Evolutionary conservation across 2,329 filamentous ascomycete genomes (phyloP).

Genomic region (Onygenales sp.): DNA sequence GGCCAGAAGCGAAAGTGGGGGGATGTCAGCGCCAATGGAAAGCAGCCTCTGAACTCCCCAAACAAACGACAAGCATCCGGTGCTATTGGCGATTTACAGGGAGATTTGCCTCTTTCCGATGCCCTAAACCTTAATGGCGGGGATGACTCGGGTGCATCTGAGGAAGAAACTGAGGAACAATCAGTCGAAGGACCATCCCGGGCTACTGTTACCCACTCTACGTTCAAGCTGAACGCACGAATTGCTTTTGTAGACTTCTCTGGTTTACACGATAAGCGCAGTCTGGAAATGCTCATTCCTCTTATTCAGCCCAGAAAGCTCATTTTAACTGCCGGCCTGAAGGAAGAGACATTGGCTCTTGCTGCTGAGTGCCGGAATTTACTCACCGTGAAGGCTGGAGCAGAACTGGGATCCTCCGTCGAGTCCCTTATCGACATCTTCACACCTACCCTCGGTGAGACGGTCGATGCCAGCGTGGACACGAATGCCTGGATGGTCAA

Average conservation of each 20-base stretch:
- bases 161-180: constrained; percentile 43
- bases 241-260: constrained; percentile 87
- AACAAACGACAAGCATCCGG: constrained; percentile 50
- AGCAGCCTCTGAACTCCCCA: constrained; percentile 31
- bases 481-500: constrained; percentile 97
- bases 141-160: constrained; percentile 46
- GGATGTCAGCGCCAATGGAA: constrained; percentile 46
- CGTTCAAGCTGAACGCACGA: constrained; percentile 59
- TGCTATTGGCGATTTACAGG: constrained; percentile 14
- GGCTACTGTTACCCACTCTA: constrained; percentile 54
- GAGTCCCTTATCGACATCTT: constrained; percentile 57
- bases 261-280: constrained; percentile 86
- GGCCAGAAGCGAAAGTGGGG: constrained; percentile 96
- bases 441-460: constrained; percentile 63
- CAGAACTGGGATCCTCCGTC: constrained; percentile 3
- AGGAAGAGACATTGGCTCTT: constrained; percentile 66
- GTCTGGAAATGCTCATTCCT: constrained; percentile 87
- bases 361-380: constrained; percentile 71
- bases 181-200: constrained; percentile 62
- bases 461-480: constrained; percentile 85
- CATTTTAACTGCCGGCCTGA: constrained; percentile 76
- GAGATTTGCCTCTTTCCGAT: constrained; percentile 36
- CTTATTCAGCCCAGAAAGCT: constrained; percentile 90
- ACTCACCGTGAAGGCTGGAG: constrained; percentile 35
- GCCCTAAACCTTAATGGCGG: constrained; percentile 26